Conservation (phyloP, 768 basidiomycete genomes). For the Xerocomellus intermedius region DNA sequence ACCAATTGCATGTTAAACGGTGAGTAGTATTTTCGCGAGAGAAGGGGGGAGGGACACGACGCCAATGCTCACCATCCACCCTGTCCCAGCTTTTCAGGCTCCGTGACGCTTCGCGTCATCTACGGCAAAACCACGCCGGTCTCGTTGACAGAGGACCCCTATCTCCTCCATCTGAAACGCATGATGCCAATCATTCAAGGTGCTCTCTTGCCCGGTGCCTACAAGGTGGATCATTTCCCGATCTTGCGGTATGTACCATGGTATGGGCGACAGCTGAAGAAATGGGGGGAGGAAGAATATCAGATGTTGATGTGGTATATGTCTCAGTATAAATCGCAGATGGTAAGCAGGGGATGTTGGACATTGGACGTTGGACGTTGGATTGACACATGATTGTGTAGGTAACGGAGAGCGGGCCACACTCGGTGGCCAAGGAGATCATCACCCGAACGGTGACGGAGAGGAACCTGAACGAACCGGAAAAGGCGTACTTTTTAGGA, state of each 20-base stretch:
- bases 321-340: conserved; percentile 40
- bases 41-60: no score
- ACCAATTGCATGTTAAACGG: conserved; percentile 26
- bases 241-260: conserved; percentile 51
- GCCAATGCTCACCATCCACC: neutral
- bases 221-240: conserved; percentile 37
- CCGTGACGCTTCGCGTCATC: conserved; percentile 26
- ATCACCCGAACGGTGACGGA: conserved; percentile 45
- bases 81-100: conserved; percentile 24
- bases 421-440: conserved; percentile 53
- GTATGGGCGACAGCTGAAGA: conserved; percentile 54
- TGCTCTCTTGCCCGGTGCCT: conserved; percentile 33
- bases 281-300: conserved; percentile 55
- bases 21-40: conserved; percentile 31
- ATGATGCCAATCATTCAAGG: conserved; percentile 31
- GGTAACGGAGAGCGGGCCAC: conserved; percentile 8
- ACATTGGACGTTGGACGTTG: no score
- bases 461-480: conserved; percentile 48
- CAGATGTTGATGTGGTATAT: conserved; percentile 48
- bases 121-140: conserved; percentile 28
- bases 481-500: conserved; percentile 58
- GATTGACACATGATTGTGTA: neutral
- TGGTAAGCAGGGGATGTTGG: conserved; percentile 38
- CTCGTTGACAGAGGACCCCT: conserved; percentile 16
- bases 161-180: conserved; percentile 28